Evolutionary conservation across 352 stramenopile genomes (phyloP).

Genomic region (Phytopythium ostracodes): DNA sequence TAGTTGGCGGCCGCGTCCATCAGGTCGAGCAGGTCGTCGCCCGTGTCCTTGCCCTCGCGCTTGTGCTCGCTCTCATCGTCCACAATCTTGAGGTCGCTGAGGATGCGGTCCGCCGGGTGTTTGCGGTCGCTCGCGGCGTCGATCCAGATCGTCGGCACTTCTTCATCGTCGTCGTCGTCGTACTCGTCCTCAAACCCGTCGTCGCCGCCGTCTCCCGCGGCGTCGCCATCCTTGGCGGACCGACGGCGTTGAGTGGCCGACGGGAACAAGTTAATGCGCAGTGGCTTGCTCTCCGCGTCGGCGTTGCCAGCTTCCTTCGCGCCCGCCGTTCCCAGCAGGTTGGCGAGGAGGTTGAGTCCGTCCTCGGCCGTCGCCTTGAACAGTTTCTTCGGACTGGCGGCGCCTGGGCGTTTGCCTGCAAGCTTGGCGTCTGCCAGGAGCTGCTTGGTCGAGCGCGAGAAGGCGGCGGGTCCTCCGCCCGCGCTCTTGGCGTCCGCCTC

Average conservation of each 20-base stretch:
- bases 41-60: constrained; percentile 35
- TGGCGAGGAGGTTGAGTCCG: constrained; percentile 82
- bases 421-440: constrained; percentile 61
- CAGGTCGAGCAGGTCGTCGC: constrained; percentile 83
- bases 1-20: constrained; percentile 69
- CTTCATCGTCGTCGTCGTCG: constrained; percentile 58
- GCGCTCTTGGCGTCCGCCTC: constrained; percentile 62
- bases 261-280: constrained; percentile 81
- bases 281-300: constrained; percentile 47
- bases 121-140: constrained; percentile 76
- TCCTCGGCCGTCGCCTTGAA: constrained; percentile 78
- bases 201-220: constrained; percentile 25
- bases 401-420: constrained; percentile 12
- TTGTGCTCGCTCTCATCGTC: constrained; percentile 30
- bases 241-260: constrained; percentile 25
- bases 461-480: constrained; percentile 10
- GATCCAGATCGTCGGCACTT: constrained; percentile 77
- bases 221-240: constrained; percentile 21
- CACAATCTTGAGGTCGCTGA: constrained; percentile 64
- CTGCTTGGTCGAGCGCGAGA: constrained; percentile 44
- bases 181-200: constrained; percentile 16
- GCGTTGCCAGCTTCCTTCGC: constrained; percentile 28
- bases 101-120: constrained; percentile 32
- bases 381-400: constrained; percentile 43
- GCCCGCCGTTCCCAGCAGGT: constrained; percentile 61